phyloP scores from a whole-genome alignment of 1,284 basidiomycete genomes.

The Tilletia indica region DNA sequence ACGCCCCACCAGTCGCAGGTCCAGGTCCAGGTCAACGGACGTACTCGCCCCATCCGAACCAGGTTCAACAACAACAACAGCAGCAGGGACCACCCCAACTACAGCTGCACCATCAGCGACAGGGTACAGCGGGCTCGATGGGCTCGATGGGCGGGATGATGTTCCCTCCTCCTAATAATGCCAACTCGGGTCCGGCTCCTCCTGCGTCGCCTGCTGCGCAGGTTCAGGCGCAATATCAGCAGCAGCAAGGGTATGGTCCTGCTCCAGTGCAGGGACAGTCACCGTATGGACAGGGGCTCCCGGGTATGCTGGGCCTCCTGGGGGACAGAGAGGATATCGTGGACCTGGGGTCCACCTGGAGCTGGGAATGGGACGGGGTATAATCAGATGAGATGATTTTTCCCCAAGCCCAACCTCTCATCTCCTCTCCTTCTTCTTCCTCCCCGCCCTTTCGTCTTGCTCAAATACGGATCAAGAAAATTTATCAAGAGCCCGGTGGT shows the following conservation, averaged over 20 bases:
- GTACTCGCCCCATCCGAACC: too few relatives aligned
- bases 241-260: constrained; percentile 21
- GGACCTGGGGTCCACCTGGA: too few relatives aligned
- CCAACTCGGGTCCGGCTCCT: constrained; percentile 27
- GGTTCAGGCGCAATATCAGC: constrained; percentile 28
- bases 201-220: constrained; percentile 25
- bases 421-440: neutral
- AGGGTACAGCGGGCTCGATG: constrained; percentile 30
- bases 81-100: neutral
- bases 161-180: constrained; percentile 22
- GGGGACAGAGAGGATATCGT: neutral
- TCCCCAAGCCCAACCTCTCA: neutral
- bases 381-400: neutral
- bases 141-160: constrained; percentile 26
- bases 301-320: neutral
- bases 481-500: too few relatives aligned
- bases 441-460: neutral
- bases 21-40: too few relatives aligned
- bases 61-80: too few relatives aligned
- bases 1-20: too few relatives aligned
- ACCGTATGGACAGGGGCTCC: constrained; percentile 20
- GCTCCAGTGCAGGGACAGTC: constrained; percentile 18
- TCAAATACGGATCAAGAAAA: too few relatives aligned
- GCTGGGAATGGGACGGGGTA: neutral
- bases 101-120: neutral